A percentile compares a stretch with the other conserved stretches of the same genome.
These are phyloP conservation scores for Aristolochia fimbriata DNA, from an alignment of 164 flowering plant genomes.

Conservation along the genomic window DNA sequence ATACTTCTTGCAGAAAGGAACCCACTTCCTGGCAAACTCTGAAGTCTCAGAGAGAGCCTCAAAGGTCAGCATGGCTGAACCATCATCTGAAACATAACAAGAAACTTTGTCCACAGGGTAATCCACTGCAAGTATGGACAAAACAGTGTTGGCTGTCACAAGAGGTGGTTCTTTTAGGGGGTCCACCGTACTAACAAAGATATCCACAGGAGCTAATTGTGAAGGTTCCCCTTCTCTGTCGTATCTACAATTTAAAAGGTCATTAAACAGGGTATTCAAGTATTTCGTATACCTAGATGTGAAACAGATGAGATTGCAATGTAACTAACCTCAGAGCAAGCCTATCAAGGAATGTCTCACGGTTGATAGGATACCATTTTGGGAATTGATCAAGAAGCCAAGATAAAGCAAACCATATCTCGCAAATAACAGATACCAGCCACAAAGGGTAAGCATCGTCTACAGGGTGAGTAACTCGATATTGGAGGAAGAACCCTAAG, in stretches of 20 bases:
- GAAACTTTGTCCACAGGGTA: conserved; percentile 98
- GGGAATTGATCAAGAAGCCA: conserved; percentile 99
- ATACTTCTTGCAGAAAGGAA: conserved; percentile 96
- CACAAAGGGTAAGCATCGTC: conserved; percentile 84
- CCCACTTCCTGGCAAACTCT: conserved; percentile 98
- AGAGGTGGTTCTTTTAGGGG: conserved; percentile 98
- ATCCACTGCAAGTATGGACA: conserved; percentile 95
- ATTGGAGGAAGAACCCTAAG: conserved; percentile 85
- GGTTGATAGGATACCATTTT: conserved; percentile 90
- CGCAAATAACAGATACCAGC: conserved; percentile 90
- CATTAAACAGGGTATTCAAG: neutral
- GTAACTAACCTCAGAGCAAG: conserved; percentile 71
- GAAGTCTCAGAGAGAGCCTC: conserved; percentile 94
- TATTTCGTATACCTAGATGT: neutral
- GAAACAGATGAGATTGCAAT: neutral
- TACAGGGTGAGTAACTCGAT: conserved; percentile 86
- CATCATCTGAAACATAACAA: conserved; percentile 98
- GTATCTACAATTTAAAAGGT: conserved; percentile 30
- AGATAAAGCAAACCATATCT: conserved; percentile 96
- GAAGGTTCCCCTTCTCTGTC: conserved; percentile 96
- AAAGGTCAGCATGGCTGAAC: conserved; percentile 95
- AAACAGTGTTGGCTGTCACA: conserved; percentile 88
- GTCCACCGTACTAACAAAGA: conserved; percentile 99
- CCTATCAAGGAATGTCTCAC: conserved; percentile 95
- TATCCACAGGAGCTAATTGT: conserved; percentile 82